Evolutionary conservation across 2,329 filamentous ascomycete species (phyloP).

Genomic region (Ophioceras dolichostomum): DNA sequence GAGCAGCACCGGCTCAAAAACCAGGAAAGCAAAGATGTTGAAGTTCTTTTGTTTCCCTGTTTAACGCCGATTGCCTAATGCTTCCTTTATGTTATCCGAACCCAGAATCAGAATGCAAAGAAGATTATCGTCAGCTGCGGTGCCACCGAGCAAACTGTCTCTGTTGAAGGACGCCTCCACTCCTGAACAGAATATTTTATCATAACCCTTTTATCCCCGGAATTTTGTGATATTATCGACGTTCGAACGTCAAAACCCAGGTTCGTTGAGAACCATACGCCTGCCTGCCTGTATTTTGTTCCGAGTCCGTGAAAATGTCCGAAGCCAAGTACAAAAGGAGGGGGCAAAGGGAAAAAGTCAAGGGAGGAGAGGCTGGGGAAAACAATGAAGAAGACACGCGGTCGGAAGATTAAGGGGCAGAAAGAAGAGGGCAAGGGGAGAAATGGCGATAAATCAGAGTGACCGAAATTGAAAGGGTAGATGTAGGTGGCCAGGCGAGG

Average conservation of each 20-base stretch:
- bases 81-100: constrained; percentile 18
- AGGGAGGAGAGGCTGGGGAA: too few species aligned
- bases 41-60: constrained; percentile 21
- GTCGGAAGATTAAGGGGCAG: constrained; percentile 8
- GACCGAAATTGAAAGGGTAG: constrained; percentile 1
- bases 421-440: constrained; percentile 6
- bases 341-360: too few species aligned
- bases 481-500: neutral
- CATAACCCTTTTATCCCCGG: constrained; percentile 2
- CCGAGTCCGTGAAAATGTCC: constrained; percentile 6
- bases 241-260: constrained; percentile 12
- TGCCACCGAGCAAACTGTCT: constrained; percentile 16
- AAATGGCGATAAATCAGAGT: too few species aligned
- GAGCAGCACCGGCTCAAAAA: constrained; percentile 2
- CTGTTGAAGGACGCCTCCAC: constrained; percentile 22
- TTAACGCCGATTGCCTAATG: constrained; percentile 18
- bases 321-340: constrained; percentile 1
- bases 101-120: constrained; percentile 8
- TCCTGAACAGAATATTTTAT: constrained; percentile 3
- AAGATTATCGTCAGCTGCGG: constrained; percentile 10
- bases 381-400: neutral
- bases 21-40: constrained; percentile 20
- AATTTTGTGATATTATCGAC: too few species aligned
- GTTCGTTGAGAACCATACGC: constrained; percentile 24
- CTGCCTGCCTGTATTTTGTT: constrained; percentile 12